Conservation (phyloP, 2,329 filamentous ascomycete species). For the Nemania abortiva region DNA sequence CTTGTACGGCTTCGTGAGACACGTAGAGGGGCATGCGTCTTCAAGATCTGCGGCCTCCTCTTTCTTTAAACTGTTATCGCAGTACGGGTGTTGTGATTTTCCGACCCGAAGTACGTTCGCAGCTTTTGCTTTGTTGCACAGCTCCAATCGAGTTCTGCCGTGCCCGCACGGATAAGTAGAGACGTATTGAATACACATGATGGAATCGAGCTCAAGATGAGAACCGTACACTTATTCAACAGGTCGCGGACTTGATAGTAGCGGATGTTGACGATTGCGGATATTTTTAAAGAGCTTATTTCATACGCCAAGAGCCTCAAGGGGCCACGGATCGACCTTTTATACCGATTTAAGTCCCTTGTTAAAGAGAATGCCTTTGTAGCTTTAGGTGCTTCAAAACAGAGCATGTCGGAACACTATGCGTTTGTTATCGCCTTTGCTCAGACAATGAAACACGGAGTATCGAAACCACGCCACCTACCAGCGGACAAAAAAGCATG, state of each 20-base stretch:
- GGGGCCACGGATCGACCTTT: neutral
- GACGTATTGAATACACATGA: constrained; percentile 32
- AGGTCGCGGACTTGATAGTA: neutral
- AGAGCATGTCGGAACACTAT: constrained; percentile 1
- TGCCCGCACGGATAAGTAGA: constrained; percentile 48
- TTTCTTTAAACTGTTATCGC: constrained; percentile 11
- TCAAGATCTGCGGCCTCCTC: constrained; percentile 35
- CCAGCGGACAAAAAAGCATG: neutral
- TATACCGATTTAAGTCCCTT: constrained; percentile 4
- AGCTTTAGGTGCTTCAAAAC: neutral
- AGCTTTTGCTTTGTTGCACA: constrained; percentile 42
- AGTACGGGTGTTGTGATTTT: constrained; percentile 23
- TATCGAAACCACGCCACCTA: no score
- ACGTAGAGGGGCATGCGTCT: constrained; percentile 40
- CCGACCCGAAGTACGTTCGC: constrained; percentile 26
- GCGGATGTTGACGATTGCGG: neutral
- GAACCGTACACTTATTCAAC: neutral
- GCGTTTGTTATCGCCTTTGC: neutral
- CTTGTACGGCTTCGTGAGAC: constrained; percentile 42
- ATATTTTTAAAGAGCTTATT: neutral
- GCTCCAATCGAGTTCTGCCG: constrained; percentile 27
- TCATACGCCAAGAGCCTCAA: no score
- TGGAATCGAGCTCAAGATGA: constrained; percentile 4
- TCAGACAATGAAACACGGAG: neutral
- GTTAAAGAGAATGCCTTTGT: constrained; percentile 2